phyloP scores from a whole-genome alignment of 164 flowering plant species.

The Kingdonia uniflora region DNA sequence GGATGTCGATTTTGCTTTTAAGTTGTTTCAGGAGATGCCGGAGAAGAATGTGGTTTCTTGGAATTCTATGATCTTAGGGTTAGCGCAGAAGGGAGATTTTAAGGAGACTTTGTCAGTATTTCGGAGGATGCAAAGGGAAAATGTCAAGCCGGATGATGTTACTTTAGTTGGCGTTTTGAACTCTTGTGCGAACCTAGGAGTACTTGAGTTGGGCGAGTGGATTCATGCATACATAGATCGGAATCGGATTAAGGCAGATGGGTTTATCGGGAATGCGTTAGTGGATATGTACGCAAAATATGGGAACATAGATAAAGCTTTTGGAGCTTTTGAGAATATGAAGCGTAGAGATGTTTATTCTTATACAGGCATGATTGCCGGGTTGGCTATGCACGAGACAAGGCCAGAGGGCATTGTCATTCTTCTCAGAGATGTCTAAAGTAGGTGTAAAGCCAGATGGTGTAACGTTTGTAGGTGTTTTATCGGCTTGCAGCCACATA shows the following conservation, averaged over 20 bases:
- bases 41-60: conserved; percentile 14
- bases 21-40: conserved; percentile 9
- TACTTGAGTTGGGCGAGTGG: conserved; percentile 12
- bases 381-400: conserved; percentile 11
- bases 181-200: conserved; percentile 19
- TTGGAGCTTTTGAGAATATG: conserved; percentile 6
- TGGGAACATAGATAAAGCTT: conserved; percentile 21
- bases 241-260: conserved; percentile 1
- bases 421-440: conserved; percentile 6
- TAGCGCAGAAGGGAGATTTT: conserved; percentile 7
- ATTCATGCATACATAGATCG: conserved; percentile 8
- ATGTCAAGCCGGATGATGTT: conserved; percentile 15
- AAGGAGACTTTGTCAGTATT: conserved; percentile 6
- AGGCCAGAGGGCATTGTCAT: conserved; percentile 6
- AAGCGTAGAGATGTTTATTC: conserved; percentile 6
- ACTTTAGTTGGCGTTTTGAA: conserved; percentile 11
- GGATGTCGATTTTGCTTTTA: conserved; percentile 6
- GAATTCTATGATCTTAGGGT: conserved; percentile 10
- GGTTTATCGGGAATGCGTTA: conserved; percentile 38
- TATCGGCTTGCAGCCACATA: conserved; percentile 13
- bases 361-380: conserved; percentile 13
- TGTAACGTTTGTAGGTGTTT: conserved; percentile 10
- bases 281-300: conserved; percentile 86
- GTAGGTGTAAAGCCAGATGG: conserved; percentile 6
- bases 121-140: conserved; percentile 11